phyloP scores from a whole-genome alignment of 2,329 filamentous ascomycete genomes.

The Ascochyta clinopodiicola region DNA sequence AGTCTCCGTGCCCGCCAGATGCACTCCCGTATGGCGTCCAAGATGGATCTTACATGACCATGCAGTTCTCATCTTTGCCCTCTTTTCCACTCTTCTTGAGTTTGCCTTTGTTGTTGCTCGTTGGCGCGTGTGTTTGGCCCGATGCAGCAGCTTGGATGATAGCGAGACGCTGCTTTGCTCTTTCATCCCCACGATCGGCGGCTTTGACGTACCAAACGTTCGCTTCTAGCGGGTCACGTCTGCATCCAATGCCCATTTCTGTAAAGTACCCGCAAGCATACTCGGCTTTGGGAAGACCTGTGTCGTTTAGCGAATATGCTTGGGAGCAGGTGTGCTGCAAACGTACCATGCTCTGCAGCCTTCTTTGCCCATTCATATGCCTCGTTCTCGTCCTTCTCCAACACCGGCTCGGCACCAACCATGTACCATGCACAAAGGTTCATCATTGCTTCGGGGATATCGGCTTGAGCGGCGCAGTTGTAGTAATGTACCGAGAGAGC shows the following conservation, averaged over 20 bases:
- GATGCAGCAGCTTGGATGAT: conserved; percentile 85
- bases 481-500: conserved; percentile 97
- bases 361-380: conserved; percentile 94
- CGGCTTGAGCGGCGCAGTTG: conserved; percentile 84
- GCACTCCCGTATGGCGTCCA: background rate
- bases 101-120: conserved; percentile 34
- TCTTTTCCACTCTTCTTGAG: conserved; percentile 38
- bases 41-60: conserved; percentile 41
- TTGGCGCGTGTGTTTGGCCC: conserved; percentile 50
- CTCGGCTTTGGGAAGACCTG: conserved; percentile 74
- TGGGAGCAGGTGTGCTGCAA: background rate
- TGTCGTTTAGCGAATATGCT: conserved; percentile 18
- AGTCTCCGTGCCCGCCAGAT: conserved; percentile 17
- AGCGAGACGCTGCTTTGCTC: conserved; percentile 83
- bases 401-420: conserved; percentile 87
- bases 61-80: conserved; percentile 48
- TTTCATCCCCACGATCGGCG: conserved; percentile 87
- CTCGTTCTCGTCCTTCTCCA: conserved; percentile 95
- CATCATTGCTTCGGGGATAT: conserved; percentile 93
- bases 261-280: conserved; percentile 97
- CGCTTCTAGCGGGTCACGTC: conserved; percentile 90
- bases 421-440: conserved; percentile 98
- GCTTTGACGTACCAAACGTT: conserved; percentile 99
- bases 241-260: conserved; percentile 96
- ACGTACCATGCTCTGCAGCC: conserved; percentile 82